Evolutionary conservation across 768 basidiomycete genomes (phyloP).

Genomic region (Mycena sanguinolenta): DNA sequence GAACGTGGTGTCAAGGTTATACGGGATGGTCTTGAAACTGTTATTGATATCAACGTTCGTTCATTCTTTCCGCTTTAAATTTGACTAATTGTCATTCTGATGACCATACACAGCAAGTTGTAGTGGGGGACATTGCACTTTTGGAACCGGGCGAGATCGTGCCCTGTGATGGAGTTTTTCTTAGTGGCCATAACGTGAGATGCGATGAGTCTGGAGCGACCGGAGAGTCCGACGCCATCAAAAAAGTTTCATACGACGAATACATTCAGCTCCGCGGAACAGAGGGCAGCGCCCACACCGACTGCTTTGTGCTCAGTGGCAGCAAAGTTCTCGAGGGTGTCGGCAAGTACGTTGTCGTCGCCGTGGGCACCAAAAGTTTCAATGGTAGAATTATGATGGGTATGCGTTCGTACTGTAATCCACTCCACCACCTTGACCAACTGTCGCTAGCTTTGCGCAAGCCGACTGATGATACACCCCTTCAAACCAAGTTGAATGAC

Average conservation of each 20-base stretch:
- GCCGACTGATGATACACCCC: slow-evolving; percentile 90
- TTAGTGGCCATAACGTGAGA: slow-evolving; percentile 91
- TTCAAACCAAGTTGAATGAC: slow-evolving; percentile 92
- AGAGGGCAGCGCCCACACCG: slow-evolving; percentile 66
- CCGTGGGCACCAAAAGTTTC: slow-evolving; percentile 93
- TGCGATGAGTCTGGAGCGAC: slow-evolving; percentile 98
- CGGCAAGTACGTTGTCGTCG: slow-evolving; percentile 91
- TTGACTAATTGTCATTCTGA: slow-evolving; percentile 24
- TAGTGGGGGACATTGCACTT: slow-evolving; percentile 93
- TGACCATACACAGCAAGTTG: slow-evolving; percentile 72
- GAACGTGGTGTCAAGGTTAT: slow-evolving; percentile 91
- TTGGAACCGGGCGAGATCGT: slow-evolving; percentile 96
- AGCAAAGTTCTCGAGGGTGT: slow-evolving; percentile 96
- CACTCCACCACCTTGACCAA: slow-evolving; percentile 7
- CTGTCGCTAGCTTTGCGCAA: slow-evolving; percentile 78
- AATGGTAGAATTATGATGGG: slow-evolving; percentile 99
- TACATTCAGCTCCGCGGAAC: slow-evolving; percentile 67
- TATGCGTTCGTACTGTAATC: slow-evolving; percentile 54
- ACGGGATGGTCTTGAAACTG: slow-evolving; percentile 74
- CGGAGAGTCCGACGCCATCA: slow-evolving; percentile 96
- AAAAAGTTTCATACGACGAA: slow-evolving; percentile 85
- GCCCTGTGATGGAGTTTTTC: slow-evolving; percentile 96
- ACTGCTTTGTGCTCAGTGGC: slow-evolving; percentile 94
- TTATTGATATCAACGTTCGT: slow-evolving; percentile 84
- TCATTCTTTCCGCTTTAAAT: slow-evolving; percentile 22